These are phyloP conservation scores for Colletotrichum echinochloae DNA, from an alignment of 2,329 filamentous ascomycete species.

Conservation along the genomic window DNA sequence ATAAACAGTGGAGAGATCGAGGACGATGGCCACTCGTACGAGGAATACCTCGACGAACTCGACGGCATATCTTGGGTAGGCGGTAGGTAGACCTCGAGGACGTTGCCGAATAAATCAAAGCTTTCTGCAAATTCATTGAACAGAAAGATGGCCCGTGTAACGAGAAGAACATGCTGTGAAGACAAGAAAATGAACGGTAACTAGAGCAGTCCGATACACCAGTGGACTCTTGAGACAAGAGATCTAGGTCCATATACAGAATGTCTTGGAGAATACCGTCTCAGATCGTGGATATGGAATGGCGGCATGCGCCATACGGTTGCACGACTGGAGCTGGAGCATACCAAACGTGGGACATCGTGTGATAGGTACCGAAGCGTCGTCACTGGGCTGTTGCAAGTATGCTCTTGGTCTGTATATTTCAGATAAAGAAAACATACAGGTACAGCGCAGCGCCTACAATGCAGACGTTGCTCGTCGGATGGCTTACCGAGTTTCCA, in stretches of 20 bases:
- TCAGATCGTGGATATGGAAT: too few relatives aligned
- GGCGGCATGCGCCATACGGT: not conserved
- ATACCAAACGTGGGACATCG: not conserved
- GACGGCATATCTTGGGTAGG: slow-evolving; percentile 64
- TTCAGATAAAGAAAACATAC: not conserved
- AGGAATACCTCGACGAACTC: slow-evolving; percentile 67
- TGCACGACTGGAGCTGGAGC: not conserved
- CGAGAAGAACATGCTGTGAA: too few relatives aligned
- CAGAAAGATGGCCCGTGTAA: not conserved
- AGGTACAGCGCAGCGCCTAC: not conserved
- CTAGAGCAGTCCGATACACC: not conserved
- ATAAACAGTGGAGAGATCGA: slow-evolving; percentile 44
- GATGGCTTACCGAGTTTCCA: not conserved
- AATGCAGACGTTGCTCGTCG: not conserved
- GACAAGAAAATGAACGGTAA: too few relatives aligned
- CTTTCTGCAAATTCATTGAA: not conserved
- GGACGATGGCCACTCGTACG: slow-evolving; percentile 60
- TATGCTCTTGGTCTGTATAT: not conserved
- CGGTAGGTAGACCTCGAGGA: slow-evolving; percentile 5
- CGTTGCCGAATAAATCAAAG: too few relatives aligned
- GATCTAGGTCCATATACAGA: not conserved
- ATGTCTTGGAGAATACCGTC: not conserved
- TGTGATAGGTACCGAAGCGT: not conserved
- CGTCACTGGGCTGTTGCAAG: not conserved
- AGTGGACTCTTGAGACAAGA: not conserved